Base-by-base conservation (phyloP, 805 yeast species). In the Zygotorulaspora sp. region DNA sequence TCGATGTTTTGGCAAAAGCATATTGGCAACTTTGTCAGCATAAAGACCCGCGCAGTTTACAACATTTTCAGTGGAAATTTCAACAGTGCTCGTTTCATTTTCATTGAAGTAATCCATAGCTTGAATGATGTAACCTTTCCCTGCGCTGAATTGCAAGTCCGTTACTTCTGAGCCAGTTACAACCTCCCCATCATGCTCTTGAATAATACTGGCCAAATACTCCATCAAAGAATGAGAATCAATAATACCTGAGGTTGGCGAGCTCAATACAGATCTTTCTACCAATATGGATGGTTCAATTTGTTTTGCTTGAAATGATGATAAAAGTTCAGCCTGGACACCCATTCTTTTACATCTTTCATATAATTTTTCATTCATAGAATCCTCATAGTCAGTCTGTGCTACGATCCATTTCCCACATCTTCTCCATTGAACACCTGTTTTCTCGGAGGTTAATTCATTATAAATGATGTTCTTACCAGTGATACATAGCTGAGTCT, bases 361-460 rank as follows among this genome's bases (percentile, higher is more conserved):
- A 47, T 73, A 70, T 44, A 88, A 52, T 16, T 63, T 58, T 27
- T 76, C 72, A 28, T 88, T 65, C 51, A 75, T 77, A 18, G 77
- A 77, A 26, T 65, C 68, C 52, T 88, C 89, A 1, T 44, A 44
- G 15, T 77, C 86, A 33, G 69, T 69, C 55, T 87, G 95, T 0
- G 96, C 96, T 11, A 88, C 88, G 3, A 88, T 63, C 88, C 95
- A 83, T 57, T 88, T 80, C 13, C 92, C 96, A 62, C 94, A 83
- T 30, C 70, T 65, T 22, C 61, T 50, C 52, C 78, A 59, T n/a
- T 75, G 77, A 3, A 84, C 79, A 9, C 71, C 81, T n/a, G 65
- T 63, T 25, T 57, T 58, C 10, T 53, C 49, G 1, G 65, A 65
- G 5, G 61, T 61, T 34, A 60, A 52, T 20, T 65, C 71, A 11